Percentiles rank a stretch among this genome's conserved stretches.
Evolutionary conservation across 805 yeast species (phyloP).

Genomic region (Barnettozyma populi): DNA sequence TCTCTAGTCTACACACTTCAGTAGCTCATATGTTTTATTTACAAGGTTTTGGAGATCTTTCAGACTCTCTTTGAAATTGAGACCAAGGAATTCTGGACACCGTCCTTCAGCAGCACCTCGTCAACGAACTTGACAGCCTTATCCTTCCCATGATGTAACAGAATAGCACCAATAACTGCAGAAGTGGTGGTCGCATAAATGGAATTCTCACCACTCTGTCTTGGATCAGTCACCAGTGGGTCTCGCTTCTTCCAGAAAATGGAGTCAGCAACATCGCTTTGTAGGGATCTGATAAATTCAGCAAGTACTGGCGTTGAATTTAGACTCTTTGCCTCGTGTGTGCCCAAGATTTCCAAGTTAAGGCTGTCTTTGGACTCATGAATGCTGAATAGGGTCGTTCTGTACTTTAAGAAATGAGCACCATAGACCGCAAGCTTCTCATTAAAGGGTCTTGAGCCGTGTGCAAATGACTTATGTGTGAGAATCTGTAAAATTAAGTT

Average conservation of each 20-base stretch:
- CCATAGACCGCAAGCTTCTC: constrained; percentile 79
- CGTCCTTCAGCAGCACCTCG: constrained; percentile 36
- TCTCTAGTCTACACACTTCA: neutral
- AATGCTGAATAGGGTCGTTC: constrained; percentile 29
- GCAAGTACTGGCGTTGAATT: constrained; percentile 47
- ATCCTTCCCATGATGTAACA: constrained; percentile 53
- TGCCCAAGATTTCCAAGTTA: constrained; percentile 55
- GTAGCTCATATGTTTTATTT: neutral
- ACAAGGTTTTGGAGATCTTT: neutral
- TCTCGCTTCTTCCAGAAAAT: constrained; percentile 66
- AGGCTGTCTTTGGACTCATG: constrained; percentile 9
- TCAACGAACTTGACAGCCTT: constrained; percentile 55
- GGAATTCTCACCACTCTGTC: constrained; percentile 50
- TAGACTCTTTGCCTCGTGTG: constrained; percentile 45
- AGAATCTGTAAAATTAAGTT: constrained; percentile 66
- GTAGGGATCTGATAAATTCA: constrained; percentile 38
- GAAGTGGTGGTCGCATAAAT: constrained; percentile 48
- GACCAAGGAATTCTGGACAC: constrained; percentile 20
- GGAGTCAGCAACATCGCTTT: constrained; percentile 36
- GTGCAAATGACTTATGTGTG: constrained; percentile 93
- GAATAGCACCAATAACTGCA: constrained; percentile 67
- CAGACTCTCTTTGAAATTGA: constrained; percentile 9
- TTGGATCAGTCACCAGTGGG: constrained; percentile 37
- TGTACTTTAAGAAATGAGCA: constrained; percentile 48
- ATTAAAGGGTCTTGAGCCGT: constrained; percentile 84